Evolutionary conservation across 2,329 filamentous ascomycete species (phyloP).

Genomic region (Ophiostoma quercus): DNA sequence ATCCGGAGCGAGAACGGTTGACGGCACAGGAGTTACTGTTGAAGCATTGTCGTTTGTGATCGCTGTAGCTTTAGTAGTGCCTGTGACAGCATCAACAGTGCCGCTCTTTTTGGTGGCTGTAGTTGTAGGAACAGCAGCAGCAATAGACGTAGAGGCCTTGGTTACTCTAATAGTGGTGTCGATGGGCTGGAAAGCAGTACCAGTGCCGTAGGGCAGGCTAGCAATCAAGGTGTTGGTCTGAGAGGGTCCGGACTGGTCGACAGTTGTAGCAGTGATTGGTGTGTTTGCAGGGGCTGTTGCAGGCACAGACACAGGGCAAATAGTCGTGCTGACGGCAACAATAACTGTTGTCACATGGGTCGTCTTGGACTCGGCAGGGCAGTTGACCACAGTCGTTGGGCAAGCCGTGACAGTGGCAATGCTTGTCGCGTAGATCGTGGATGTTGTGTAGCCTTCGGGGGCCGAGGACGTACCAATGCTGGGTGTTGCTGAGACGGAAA

Average conservation of each 20-base stretch:
- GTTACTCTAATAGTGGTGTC: background rate
- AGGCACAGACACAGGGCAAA: background rate
- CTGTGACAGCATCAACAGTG: background rate
- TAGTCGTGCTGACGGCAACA: constrained; percentile 17
- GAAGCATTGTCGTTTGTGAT: background rate
- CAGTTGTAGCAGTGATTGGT: background rate
- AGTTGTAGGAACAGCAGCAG: background rate
- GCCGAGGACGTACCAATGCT: background rate
- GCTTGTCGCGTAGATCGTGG: background rate
- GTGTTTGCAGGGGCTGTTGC: background rate
- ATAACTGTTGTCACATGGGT: constrained; percentile 19
- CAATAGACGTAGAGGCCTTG: background rate
- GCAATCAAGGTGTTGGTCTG: background rate
- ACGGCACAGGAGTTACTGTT: background rate
- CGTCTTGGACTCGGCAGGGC: constrained; percentile 17
- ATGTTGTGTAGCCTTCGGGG: background rate
- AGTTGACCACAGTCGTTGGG: constrained; percentile 18
- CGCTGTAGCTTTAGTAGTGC: background rate
- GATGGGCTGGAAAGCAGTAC: background rate
- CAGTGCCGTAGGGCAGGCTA: background rate
- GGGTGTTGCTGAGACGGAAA: background rate
- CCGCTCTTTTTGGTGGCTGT: background rate
- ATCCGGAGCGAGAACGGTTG: background rate
- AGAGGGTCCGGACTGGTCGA: background rate
- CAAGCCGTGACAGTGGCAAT: constrained; percentile 25